Conservation (phyloP, 768 basidiomycete species). For the Lactifluus subvellereus region DNA sequence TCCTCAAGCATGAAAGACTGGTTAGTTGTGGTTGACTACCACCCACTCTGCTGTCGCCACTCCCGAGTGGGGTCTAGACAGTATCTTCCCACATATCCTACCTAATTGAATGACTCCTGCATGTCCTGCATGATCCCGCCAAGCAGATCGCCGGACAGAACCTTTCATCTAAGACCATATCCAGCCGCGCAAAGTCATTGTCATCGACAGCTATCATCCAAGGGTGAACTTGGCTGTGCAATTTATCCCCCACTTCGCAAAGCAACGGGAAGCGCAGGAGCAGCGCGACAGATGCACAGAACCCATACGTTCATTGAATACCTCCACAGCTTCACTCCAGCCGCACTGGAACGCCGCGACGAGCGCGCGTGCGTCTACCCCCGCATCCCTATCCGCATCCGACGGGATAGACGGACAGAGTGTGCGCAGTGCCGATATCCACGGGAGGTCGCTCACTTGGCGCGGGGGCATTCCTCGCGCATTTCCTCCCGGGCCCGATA, state of each 20-base stretch:
- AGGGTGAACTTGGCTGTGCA: conserved; percentile 25
- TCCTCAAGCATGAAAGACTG: background rate
- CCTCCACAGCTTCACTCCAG: conserved; percentile 55
- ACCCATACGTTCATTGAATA: conserved; percentile 42
- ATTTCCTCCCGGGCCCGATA: too few species aligned
- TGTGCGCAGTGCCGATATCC: too few species aligned
- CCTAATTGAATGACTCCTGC: conserved; percentile 32
- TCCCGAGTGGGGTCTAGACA: conserved; percentile 12
- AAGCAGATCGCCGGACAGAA: conserved; percentile 37
- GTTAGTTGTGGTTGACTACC: background rate
- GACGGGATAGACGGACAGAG: conserved; percentile 26
- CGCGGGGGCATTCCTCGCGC: too few species aligned
- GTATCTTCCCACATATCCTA: conserved; percentile 34
- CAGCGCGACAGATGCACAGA: conserved; percentile 37
- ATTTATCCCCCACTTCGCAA: conserved; percentile 21
- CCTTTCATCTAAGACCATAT: conserved; percentile 11
- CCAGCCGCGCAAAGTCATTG: conserved; percentile 27
- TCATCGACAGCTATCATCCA: conserved; percentile 24
- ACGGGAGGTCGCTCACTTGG: too few species aligned
- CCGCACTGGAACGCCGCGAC: conserved; percentile 52
- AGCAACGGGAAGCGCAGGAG: conserved; percentile 37
- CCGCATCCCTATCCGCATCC: conserved; percentile 31
- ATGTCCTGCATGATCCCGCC: conserved; percentile 34
- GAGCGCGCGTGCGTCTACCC: conserved; percentile 32
- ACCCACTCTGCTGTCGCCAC: background rate